Conservation (phyloP, 1,284 basidiomycete species). For the Crepidotus sp. region DNA sequence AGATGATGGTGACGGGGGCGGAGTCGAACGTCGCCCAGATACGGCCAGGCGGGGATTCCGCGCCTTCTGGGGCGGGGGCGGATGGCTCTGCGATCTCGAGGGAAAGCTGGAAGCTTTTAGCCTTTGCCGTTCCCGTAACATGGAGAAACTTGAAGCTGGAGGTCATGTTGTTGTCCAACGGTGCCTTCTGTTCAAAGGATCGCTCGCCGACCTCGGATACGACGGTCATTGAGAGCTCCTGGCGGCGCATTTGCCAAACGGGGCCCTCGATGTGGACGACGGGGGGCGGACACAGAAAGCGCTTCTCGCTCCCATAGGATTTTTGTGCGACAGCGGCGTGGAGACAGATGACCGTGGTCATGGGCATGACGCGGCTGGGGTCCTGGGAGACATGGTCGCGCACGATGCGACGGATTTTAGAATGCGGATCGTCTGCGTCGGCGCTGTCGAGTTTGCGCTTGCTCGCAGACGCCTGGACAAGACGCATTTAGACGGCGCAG, state of each 20-base stretch:
- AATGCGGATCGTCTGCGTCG: conserved; percentile 61
- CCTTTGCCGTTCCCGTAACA: conserved; percentile 81
- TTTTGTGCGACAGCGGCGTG: conserved; percentile 89
- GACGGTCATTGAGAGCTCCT: conserved; percentile 78
- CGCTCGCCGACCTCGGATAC: conserved; percentile 78
- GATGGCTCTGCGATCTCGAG: conserved; percentile 71
- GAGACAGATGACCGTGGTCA: conserved; percentile 83
- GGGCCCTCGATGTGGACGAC: conserved; percentile 83
- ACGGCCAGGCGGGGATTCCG: conserved; percentile 48
- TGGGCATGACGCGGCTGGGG: conserved; percentile 61
- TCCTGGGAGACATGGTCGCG: conserved; percentile 70
- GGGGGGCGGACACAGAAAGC: conserved; percentile 83
- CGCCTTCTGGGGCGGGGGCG: conserved; percentile 38
- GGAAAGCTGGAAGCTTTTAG: conserved; percentile 82
- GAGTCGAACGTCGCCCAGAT: conserved; percentile 90
- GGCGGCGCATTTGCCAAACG: conserved; percentile 68
- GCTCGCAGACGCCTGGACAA: conserved; percentile 27
- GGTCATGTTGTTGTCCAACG: conserved; percentile 71
- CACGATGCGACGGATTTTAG: conserved; percentile 72
- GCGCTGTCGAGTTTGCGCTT: conserved; percentile 70
- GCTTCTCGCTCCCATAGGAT: conserved; percentile 87
- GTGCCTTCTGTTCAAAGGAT: conserved; percentile 72
- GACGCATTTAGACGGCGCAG: conserved; percentile 10
- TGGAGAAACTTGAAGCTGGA: conserved; percentile 88
- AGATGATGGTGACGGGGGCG: conserved; percentile 87